A percentile compares a stretch with the other conserved stretches of the same genome.
These are phyloP conservation scores for Peronospora farinosa DNA, from an alignment of 352 stramenopile genomes.

Conservation along the genomic window DNA sequence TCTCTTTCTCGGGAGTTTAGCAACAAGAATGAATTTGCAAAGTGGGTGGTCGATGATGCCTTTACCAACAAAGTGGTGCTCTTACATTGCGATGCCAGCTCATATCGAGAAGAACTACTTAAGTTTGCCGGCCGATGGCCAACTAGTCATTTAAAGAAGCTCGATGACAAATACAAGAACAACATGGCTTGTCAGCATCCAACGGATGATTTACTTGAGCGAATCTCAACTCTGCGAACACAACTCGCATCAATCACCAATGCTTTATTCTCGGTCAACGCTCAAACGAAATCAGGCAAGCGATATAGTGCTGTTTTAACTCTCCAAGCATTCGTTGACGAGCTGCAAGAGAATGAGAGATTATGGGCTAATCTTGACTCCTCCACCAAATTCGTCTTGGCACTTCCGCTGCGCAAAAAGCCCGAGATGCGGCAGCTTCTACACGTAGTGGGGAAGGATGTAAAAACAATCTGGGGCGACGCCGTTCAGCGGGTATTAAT, in stretches of 20 bases:
- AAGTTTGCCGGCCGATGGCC: conserved; percentile 30
- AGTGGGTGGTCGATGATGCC: conserved; percentile 28
- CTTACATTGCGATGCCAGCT: conserved; percentile 9
- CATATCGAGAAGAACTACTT: conserved; percentile 28
- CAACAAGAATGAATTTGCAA: conserved; percentile 30
- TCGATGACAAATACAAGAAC: conserved; percentile 17
- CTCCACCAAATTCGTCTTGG: conserved; percentile 23
- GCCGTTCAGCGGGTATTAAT: conserved; percentile 25
- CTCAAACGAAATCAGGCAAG: conserved; percentile 21
- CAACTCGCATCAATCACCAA: conserved; percentile 27
- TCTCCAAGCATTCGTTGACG: conserved; percentile 17
- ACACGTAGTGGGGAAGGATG: conserved; percentile 16
- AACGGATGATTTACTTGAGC: conserved; percentile 8
- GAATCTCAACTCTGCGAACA: conserved; percentile 17
- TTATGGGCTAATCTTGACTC: conserved; percentile 27
- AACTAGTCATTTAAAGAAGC: conserved; percentile 12
- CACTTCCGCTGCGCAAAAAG: conserved; percentile 32
- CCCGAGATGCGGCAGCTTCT: conserved; percentile 30
- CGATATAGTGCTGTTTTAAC: conserved; percentile 21
- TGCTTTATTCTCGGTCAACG: conserved; percentile 26
- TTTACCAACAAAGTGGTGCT: conserved; percentile 7
- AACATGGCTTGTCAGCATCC: conserved; percentile 1
- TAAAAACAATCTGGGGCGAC: conserved; percentile 26
- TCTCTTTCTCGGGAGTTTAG: conserved; percentile 20
- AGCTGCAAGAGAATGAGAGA: conserved; percentile 19